Base-by-base conservation (phyloP, 2,329 filamentous ascomycete species). In the Didymella lethalis region DNA sequence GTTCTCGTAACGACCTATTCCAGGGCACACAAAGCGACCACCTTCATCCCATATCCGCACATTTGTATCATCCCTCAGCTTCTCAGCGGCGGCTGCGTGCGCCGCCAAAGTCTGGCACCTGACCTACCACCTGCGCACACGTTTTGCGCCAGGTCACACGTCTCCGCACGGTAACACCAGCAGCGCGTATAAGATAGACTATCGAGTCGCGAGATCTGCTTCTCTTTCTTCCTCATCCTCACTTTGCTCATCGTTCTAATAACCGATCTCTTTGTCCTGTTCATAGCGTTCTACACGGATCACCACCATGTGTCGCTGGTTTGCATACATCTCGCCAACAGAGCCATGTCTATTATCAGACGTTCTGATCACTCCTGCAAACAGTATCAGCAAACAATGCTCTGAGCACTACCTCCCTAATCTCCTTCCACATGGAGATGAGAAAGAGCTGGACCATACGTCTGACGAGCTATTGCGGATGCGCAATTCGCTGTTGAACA, bases 301-400 rank as follows among this genome's bases (percentile, higher is more conserved):
- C 10, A 10, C 32, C 49, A 65, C 20, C 40, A 82, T 80, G 79
- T 80, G 79, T 73, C 82, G 83, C 32, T 85, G 83, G 83, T 85
- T 85, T 63, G 83, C 83, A 20, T 85, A 85, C 65, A 80, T 86
- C 55, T 84, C 82, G 1, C 76, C 78, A 0, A 77, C 74, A 0
- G 84, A 86, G 73, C 80, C 82, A 12, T 84, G 82, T 70, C 80
- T 86, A 44, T 77, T 86, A 10, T 82, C 83, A 56, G 84, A 86
- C 65, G 83, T 85, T 44, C 78, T 85, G 32, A 79, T 86, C 56
- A 79, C 75, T 0, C 78, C 78, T 5, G 74, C 72, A 25, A 76
- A 76, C 57, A 70, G 67, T 48, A 73, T 73, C 55, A 70, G 67
- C 58, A 76, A 75, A 49, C 75, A 77, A 66, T 74, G 70, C 51